These are phyloP conservation scores for Roridomyces roridus DNA, from an alignment of 768 basidiomycete species.

Conservation along the genomic window DNA sequence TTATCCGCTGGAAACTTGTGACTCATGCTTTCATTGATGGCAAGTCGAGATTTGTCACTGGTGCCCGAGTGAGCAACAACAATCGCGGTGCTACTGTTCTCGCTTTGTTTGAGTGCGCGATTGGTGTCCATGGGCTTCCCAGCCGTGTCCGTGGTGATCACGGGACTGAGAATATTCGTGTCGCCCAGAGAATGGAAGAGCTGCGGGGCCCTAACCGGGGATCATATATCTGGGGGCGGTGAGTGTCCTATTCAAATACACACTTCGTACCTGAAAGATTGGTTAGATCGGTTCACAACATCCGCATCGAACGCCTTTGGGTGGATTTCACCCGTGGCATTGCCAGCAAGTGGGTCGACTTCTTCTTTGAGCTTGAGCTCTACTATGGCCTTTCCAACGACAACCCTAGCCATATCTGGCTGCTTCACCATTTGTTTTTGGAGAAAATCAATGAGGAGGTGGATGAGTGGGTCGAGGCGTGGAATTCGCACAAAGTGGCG, in stretches of 20 bases:
- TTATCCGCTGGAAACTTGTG: slow-evolving; percentile 41
- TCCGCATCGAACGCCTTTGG: too few relatives aligned
- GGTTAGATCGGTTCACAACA: too few relatives aligned
- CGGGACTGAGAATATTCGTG: slow-evolving; percentile 43
- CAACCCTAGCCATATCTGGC: too few relatives aligned
- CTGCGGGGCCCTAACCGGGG: slow-evolving; percentile 24
- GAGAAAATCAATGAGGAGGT: slow-evolving; percentile 28
- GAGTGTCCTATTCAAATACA: background rate
- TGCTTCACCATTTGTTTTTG: slow-evolving; percentile 30
- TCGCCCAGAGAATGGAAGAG: slow-evolving; percentile 38
- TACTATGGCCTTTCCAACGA: too few relatives aligned
- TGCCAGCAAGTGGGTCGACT: too few relatives aligned
- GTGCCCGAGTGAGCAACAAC: slow-evolving; percentile 41
- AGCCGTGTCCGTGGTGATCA: slow-evolving; percentile 42
- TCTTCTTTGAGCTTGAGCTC: too few relatives aligned
- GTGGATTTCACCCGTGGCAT: too few relatives aligned
- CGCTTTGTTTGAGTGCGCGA: slow-evolving; percentile 31
- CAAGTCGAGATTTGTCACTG: slow-evolving; percentile 36
- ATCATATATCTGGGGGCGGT: slow-evolving; percentile 46
- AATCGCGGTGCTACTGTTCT: slow-evolving; percentile 45
- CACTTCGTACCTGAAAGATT: too few relatives aligned
- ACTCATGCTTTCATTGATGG: slow-evolving; percentile 43
- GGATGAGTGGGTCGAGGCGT: slow-evolving; percentile 31
- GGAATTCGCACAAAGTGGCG: slow-evolving; percentile 33
- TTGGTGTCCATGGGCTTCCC: slow-evolving; percentile 33